phyloP scores from a whole-genome alignment of 78 protist species.

The Dictyostelium capitatum region DNA sequence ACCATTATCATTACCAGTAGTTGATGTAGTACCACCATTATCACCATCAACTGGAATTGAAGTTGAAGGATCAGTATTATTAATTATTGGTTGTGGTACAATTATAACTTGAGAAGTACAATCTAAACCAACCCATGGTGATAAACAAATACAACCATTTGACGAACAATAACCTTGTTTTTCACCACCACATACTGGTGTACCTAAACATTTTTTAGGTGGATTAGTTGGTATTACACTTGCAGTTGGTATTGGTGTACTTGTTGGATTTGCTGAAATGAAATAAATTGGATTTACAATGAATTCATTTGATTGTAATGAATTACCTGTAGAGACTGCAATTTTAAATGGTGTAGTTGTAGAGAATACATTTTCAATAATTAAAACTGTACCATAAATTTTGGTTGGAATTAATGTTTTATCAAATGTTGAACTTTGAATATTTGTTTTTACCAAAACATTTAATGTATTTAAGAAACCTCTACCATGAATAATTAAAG shows the following conservation, averaged over 20 bases:
- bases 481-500: neutral
- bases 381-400: too few species aligned
- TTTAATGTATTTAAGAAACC: neutral
- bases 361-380: too few species aligned
- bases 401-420: too few species aligned
- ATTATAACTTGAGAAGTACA: neutral
- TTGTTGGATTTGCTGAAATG: neutral
- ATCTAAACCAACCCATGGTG: neutral
- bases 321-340: neutral
- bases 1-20: neutral
- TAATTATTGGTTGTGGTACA: neutral
- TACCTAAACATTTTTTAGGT: conserved; percentile 2
- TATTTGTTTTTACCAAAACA: neutral
- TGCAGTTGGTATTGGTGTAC: neutral
- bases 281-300: neutral
- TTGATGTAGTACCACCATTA: too few species aligned
- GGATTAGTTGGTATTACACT: neutral
- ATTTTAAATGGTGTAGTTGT: neutral
- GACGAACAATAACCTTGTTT: conserved; percentile 5
- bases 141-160: neutral
- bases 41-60: neutral
- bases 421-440: too few species aligned
- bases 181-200: conserved; percentile 19
- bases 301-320: neutral
- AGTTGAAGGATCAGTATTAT: neutral